Conservation (phyloP, 2,329 filamentous ascomycete genomes). For the Clathrospora elynae region DNA sequence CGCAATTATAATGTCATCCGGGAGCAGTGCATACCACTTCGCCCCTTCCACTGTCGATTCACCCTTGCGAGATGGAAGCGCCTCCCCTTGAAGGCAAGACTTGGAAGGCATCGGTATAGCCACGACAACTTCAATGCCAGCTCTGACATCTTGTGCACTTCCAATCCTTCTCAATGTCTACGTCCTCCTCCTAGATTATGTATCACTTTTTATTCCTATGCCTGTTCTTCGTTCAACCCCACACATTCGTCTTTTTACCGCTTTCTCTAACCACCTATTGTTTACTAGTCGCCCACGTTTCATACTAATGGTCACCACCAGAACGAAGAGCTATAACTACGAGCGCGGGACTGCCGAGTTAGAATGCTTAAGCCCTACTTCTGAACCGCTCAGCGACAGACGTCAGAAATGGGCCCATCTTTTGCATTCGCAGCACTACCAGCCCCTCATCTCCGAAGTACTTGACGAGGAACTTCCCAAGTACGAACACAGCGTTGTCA, state of each 20-base stretch:
- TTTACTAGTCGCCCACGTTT: background rate
- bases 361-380: no score
- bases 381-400: constrained; percentile 17
- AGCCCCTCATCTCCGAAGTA: constrained; percentile 31
- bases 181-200: background rate
- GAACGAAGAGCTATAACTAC: constrained; percentile 4
- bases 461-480: constrained; percentile 32
- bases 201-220: background rate
- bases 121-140: background rate
- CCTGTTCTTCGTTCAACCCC: background rate
- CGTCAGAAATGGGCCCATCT: constrained; percentile 25
- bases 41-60: background rate
- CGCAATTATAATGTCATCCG: no score
- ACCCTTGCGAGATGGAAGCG: background rate
- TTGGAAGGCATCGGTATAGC: background rate
- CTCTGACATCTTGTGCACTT: background rate
- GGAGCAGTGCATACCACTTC: background rate
- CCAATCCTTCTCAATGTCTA: background rate
- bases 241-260: background rate
- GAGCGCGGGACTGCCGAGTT: no score
- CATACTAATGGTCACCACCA: constrained; percentile 9
- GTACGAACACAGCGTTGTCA: constrained; percentile 22
- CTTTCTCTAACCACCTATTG: background rate
- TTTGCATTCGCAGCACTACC: constrained; percentile 25
- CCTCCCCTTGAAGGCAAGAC: background rate